A percentile compares a stretch with the other conserved stretches of the same genome.
Conservation (phyloP, 129 eudicot species). For the Logfia minima region DNA sequence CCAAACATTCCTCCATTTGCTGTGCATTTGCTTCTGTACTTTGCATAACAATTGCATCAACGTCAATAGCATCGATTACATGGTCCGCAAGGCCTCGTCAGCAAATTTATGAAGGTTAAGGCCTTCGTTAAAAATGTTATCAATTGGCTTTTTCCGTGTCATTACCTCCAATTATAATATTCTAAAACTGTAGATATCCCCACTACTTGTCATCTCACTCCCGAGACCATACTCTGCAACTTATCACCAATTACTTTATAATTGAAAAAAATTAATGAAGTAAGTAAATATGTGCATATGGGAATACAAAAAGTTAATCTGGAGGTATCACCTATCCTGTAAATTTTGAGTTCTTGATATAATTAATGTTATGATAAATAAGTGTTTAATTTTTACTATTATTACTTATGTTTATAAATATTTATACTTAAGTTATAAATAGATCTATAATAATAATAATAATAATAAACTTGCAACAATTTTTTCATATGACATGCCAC, state of each 20-base stretch:
- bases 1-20: conserved; percentile 24
- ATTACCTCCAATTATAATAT: conserved; percentile 37
- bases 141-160: conserved; percentile 40
- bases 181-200: conserved; percentile 48
- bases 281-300: not conserved
- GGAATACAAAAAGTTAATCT: not conserved
- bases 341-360: too few relatives aligned
- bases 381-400: too few relatives aligned
- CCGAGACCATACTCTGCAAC: conserved; percentile 45
- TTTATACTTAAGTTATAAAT: too few relatives aligned
- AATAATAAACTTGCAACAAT: too few relatives aligned
- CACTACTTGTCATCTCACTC: conserved; percentile 32
- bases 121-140: conserved; percentile 25
- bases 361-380: too few relatives aligned
- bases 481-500: too few relatives aligned
- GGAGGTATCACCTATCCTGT: too few relatives aligned
- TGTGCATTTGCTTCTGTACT: not conserved
- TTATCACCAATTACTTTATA: not conserved
- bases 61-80: conserved; percentile 34
- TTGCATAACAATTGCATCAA: not conserved
- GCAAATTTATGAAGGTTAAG: conserved; percentile 26
- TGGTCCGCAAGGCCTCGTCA: conserved; percentile 15
- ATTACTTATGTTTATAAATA: too few relatives aligned
- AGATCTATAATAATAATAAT: too few relatives aligned
- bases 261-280: not conserved